phyloP scores from a whole-genome alignment of 148 eudicot genomes.

The Nyssa sinensis region DNA sequence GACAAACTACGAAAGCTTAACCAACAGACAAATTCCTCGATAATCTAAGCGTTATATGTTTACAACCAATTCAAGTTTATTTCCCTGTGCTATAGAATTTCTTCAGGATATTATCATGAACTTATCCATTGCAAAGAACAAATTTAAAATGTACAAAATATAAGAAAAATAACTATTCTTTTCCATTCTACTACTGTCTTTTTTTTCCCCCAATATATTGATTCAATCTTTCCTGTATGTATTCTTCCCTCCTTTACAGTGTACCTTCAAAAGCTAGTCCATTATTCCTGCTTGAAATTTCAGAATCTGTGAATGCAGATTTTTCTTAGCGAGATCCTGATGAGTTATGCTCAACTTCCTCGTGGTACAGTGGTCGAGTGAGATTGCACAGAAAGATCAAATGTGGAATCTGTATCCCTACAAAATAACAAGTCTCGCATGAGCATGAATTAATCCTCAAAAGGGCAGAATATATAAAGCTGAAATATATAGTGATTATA shows the following conservation, averaged over 20 bases:
- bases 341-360: not conserved
- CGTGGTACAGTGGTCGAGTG: not conserved
- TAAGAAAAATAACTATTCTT: slow-evolving; percentile 14
- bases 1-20: too few species aligned
- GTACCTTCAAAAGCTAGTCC: slow-evolving; percentile 19
- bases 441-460: too few species aligned
- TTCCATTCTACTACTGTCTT: slow-evolving; percentile 19
- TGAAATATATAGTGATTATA: too few species aligned
- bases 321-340: slow-evolving; percentile 8
- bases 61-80: too few species aligned
- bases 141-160: slow-evolving; percentile 19
- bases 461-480: too few species aligned
- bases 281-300: slow-evolving; percentile 3
- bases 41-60: too few species aligned
- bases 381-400: not conserved
- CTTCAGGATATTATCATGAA: slow-evolving; percentile 1
- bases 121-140: slow-evolving; percentile 16
- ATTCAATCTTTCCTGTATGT: slow-evolving; percentile 6
- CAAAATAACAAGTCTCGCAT: not conserved
- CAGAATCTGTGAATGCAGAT: slow-evolving; percentile 8
- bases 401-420: slow-evolving; percentile 10
- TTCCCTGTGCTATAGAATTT: not conserved
- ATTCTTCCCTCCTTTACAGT: slow-evolving; percentile 23
- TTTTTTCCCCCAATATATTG: slow-evolving; percentile 9
- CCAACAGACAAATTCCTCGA: too few species aligned